Evolutionary conservation across 129 eudicot species (phyloP).

Genomic region (Saposhnikovia divaricata): DNA sequence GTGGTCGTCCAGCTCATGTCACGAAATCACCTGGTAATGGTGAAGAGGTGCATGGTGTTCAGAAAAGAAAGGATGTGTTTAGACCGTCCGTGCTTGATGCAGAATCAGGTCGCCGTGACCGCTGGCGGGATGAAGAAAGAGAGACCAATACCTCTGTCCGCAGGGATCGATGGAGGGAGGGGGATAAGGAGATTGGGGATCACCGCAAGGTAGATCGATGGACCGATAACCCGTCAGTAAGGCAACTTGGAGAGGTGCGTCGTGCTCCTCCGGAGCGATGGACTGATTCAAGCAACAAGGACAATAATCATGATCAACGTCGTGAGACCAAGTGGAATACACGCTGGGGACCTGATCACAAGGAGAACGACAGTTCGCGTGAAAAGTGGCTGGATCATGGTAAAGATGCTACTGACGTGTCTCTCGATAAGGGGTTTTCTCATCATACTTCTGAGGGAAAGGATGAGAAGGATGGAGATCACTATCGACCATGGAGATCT

Average conservation of each 20-base stretch:
- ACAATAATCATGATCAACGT: constrained; percentile 53
- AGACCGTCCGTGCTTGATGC: constrained; percentile 76
- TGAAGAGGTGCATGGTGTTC: constrained; percentile 36
- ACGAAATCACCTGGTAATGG: constrained; percentile 47
- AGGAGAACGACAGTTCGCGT: constrained; percentile 42
- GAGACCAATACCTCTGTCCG: constrained; percentile 63
- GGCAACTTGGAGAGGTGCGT: constrained; percentile 60
- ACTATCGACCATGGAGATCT: constrained; percentile 87
- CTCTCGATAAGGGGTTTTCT: constrained; percentile 39
- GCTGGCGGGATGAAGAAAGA: constrained; percentile 98
- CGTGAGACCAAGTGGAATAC: constrained; percentile 91
- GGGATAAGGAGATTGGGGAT: constrained; percentile 61
- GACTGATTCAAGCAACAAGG: constrained; percentile 56
- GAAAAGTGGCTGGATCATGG: constrained; percentile 48
- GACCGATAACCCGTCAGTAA: constrained; percentile 49
- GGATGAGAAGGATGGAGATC: constrained; percentile 74
- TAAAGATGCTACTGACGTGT: constrained; percentile 43
- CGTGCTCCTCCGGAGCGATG: constrained; percentile 54
- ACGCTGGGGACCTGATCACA: constrained; percentile 79
- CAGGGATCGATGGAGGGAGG: constrained; percentile 85
- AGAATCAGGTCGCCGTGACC: constrained; percentile 73
- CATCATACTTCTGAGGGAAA: constrained; percentile 35
- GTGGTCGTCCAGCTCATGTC: constrained; percentile 33
- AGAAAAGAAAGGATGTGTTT: constrained; percentile 75
- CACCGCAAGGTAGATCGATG: constrained; percentile 61